Base-by-base conservation (phyloP, 2,329 filamentous ascomycete genomes). In the Penicillium sp. region DNA sequence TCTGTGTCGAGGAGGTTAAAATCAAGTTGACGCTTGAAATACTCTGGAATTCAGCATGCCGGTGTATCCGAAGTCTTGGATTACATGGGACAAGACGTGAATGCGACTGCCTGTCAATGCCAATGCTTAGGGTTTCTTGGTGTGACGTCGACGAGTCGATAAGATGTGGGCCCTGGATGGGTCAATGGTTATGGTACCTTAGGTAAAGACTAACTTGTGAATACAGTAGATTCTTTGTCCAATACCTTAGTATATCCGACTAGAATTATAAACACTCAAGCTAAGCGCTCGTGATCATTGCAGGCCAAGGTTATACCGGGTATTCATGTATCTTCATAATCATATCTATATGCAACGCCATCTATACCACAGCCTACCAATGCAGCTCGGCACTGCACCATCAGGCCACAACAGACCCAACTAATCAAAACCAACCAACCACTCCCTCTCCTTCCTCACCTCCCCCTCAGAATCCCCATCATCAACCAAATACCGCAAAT, bases 401-500 rank as follows among this genome's bases (percentile, higher is more conserved):
- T 5, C 23, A 42, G n/a, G 31, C 42, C 26, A 39, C 37, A 2
- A 11, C 8, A 11, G 9, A 29, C 9, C 5, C 24, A 28, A 10
- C 9, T 7, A 21, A 19, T 45, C 31, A 31, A 61, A 75, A 75
- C 14, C 36, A 37, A 61, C 64, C 67, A 76, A 55, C 74, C 74
- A 77, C 55, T 40, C 59, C 55, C 68, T 68, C 21, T 70, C 65
- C 52, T 66, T 64, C 31, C 51, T 54, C 45, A 67, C 70, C 59
- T 64, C 65, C 45, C 70, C 72, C 18, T 58, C 56, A 10, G 55
- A 57, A 26, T 66, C 63, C 8, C 56, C 63, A 66, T 71, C 55
- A 42, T 59, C 72, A 62, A 71, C 54, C 26, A 73, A 49, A 66
- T 77, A 83, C 42, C 62, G 63, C 55, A 61, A 63, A 73, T 87